phyloP scores from a whole-genome alignment of 305 asterid genomes.

The Fraxinus latifolia region DNA sequence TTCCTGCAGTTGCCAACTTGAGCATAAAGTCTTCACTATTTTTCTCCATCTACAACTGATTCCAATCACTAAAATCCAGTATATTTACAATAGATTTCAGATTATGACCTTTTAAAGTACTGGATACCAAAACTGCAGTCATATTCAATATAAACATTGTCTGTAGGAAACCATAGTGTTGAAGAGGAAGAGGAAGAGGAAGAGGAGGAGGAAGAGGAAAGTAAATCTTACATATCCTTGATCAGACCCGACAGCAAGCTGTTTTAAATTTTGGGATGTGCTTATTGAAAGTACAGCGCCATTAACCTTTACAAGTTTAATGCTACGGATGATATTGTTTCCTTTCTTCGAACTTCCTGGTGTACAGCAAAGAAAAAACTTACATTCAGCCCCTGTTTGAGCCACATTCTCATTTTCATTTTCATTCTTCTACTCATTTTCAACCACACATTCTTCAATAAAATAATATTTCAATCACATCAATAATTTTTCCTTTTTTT shows the following conservation, averaged over 20 bases:
- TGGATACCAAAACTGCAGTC: background rate
- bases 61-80: background rate
- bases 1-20: slow-evolving; percentile 1
- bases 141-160: background rate
- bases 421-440: too few species aligned
- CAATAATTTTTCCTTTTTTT: too few species aligned
- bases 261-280: slow-evolving; percentile 50
- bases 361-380: slow-evolving; percentile 10
- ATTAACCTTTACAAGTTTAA: slow-evolving; percentile 64
- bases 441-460: too few species aligned
- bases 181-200: slow-evolving; percentile 5
- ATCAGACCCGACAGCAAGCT: slow-evolving; percentile 81
- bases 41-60: background rate
- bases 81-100: background rate
- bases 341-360: slow-evolving; percentile 79
- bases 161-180: slow-evolving; percentile 2
- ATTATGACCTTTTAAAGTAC: background rate
- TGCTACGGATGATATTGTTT: slow-evolving; percentile 55
- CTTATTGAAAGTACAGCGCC: slow-evolving; percentile 68
- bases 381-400: background rate
- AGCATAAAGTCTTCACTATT: background rate
- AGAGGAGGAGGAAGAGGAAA: background rate
- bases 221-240: slow-evolving; percentile 75
- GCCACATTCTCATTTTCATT: too few species aligned
- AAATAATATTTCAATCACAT: too few species aligned